These are phyloP conservation scores for Carnegiea gigantea DNA, from an alignment of 179 eudicot genomes.

Conservation along the genomic window DNA sequence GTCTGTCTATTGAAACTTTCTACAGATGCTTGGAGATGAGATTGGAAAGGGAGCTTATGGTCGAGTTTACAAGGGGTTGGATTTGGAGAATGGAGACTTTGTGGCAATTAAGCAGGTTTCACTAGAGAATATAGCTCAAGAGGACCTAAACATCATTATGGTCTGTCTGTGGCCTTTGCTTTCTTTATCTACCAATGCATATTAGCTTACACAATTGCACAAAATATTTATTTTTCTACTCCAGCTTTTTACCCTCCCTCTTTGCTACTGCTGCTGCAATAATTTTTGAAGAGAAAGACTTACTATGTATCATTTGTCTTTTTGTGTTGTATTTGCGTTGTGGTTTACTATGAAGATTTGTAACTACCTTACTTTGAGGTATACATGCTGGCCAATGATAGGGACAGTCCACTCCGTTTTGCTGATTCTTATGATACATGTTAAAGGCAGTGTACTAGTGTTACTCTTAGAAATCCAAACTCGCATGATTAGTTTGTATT, in stretches of 20 bases:
- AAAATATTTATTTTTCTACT: background rate
- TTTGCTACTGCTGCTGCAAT: background rate
- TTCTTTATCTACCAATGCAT: background rate
- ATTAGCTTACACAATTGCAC: background rate
- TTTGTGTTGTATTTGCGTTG: background rate
- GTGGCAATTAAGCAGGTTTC: slow-evolving; percentile 99
- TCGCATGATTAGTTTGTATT: background rate
- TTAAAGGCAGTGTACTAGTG: background rate
- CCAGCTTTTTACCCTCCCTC: background rate
- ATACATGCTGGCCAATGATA: background rate
- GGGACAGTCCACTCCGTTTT: background rate
- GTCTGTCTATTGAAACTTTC: background rate
- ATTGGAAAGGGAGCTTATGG: slow-evolving; percentile 99
- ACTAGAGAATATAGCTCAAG: slow-evolving; percentile 94
- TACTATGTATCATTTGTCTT: background rate
- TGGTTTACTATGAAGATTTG: background rate
- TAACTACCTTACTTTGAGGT: background rate
- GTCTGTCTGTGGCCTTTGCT: slow-evolving; percentile 37
- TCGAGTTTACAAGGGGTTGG: slow-evolving; percentile 98
- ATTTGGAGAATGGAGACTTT: slow-evolving; percentile 98
- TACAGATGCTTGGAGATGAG: slow-evolving; percentile 98
- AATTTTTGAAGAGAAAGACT: background rate
- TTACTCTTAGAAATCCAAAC: background rate
- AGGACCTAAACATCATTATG: slow-evolving; percentile 95
- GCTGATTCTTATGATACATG: background rate